Evolutionary conservation across 192 early-diverging fungal species (phyloP), one percentile per base, ranked within the genome.

Genomic region (Coemansia sp.): DNA sequence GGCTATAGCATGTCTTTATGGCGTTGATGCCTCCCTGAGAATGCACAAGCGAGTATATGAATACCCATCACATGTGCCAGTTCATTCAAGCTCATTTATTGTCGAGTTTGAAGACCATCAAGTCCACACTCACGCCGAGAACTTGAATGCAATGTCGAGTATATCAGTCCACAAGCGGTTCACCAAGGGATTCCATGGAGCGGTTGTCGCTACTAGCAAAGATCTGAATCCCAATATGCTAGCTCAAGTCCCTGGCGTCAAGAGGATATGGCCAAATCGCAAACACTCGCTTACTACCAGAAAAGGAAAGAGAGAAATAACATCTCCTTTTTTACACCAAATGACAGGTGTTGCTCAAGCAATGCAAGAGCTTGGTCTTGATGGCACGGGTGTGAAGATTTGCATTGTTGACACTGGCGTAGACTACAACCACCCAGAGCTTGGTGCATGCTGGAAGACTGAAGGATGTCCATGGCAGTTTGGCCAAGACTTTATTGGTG

Each of bases 401-500:
- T 86, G 87, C 48, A 67, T 91, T 50, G 55, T 91, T 20, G 90
- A 91, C 74, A 84, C 82, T 15, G 88, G 89, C 44, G 76, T 89
- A 8, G 86, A 88, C 59, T 87, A 88, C 61, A 74, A 20, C 6
- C 88, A 91, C 48, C 84, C 85, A 2, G 85, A 87, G 14, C 75
- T 89, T 14, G 89, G 90, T 44, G 82, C 66, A 23, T 87, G 88
- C 62, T 90, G 85, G 75, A 86, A 86, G 59, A 75, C 69, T 22
- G 40, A 66, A 9, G 79, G 79, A 5, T 87, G 83, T 57, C 77
- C 71, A 50, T 84, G 88, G 60, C 68, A 68, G 28, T 82, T 81
- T 5, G 90, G 88, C 59, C 65, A 74, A 38, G 86, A 90, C 69
- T 79, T 89, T 68, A 82, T 90, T 2, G 90, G 88, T 3, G 48